Evolutionary conservation across 352 stramenopile species (phyloP).

Genomic region (Phytophthora niederhauseri): DNA sequence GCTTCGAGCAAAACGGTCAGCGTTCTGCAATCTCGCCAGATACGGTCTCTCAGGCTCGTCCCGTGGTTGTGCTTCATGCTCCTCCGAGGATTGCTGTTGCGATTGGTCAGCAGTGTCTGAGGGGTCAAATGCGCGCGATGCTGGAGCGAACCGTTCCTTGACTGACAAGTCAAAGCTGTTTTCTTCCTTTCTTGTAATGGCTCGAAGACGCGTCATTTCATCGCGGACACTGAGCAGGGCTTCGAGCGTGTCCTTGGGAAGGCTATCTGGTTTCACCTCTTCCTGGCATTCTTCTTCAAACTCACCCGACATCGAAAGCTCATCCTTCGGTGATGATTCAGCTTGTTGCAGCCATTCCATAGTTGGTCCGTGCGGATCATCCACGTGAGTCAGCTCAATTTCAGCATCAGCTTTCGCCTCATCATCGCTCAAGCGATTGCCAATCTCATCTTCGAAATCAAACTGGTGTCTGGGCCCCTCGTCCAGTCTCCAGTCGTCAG

Average conservation of each 20-base stretch:
- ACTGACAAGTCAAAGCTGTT: not conserved
- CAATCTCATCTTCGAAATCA: constrained; percentile 22
- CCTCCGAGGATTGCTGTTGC: constrained; percentile 1
- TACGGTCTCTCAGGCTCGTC: constrained; percentile 14
- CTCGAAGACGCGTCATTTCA: constrained; percentile 35
- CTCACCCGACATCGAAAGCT: constrained; percentile 8
- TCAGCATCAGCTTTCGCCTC: not conserved
- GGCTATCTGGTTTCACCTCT: constrained; percentile 2
- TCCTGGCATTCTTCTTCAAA: constrained; percentile 11
- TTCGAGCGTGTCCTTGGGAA: constrained; percentile 30
- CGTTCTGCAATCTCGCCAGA: constrained; percentile 21
- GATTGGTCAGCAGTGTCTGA: constrained; percentile 9
- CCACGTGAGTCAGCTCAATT: not conserved
- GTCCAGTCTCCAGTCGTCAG: constrained; percentile 22
- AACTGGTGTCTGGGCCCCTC: constrained; percentile 20
- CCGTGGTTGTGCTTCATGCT: not conserved
- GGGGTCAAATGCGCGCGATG: not conserved
- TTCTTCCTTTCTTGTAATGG: constrained; percentile 21
- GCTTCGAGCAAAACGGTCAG: constrained; percentile 22
- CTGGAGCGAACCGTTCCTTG: not conserved
- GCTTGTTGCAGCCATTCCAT: constrained; percentile 7
- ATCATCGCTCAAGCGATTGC: constrained; percentile 16
- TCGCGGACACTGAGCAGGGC: constrained; percentile 31
- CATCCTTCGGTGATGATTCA: constrained; percentile 8
- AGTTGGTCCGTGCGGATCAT: not conserved